Evolutionary conservation across 306 rosid genomes (phyloP).

Genomic region (Mimosa pudica): DNA sequence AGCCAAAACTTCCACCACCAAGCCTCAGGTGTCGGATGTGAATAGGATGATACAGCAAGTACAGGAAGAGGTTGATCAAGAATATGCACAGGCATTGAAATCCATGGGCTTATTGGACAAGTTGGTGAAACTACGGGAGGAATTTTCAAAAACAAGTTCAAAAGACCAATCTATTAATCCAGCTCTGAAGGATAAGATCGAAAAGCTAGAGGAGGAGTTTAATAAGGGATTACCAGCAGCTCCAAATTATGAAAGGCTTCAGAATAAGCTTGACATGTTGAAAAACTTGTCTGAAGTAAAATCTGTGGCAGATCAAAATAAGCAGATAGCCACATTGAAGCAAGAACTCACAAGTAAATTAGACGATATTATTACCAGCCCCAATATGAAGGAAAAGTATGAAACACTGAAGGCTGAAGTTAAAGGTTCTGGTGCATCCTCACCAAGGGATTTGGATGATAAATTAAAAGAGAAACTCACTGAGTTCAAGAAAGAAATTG

Average conservation of each 20-base stretch:
- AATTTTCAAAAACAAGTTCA: slow-evolving; percentile 54
- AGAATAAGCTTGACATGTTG: slow-evolving; percentile 60
- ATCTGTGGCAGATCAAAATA: slow-evolving; percentile 42
- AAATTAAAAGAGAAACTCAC: slow-evolving; percentile 58
- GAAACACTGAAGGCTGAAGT: slow-evolving; percentile 63
- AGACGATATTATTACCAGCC: slow-evolving; percentile 46
- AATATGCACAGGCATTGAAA: slow-evolving; percentile 65
- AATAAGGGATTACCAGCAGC: slow-evolving; percentile 53
- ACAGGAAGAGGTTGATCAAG: slow-evolving; percentile 64
- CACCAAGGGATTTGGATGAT: slow-evolving; percentile 55
- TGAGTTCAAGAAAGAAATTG: slow-evolving; percentile 60
- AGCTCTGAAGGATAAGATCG: slow-evolving; percentile 58
- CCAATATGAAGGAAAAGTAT: slow-evolving; percentile 61
- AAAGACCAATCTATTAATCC: slow-evolving; percentile 56
- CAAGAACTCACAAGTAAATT: slow-evolving; percentile 57
- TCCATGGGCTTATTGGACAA: slow-evolving; percentile 64
- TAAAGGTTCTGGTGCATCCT: slow-evolving; percentile 51
- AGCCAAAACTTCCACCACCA: slow-evolving; percentile 50
- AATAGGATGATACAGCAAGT: slow-evolving; percentile 60
- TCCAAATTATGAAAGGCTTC: slow-evolving; percentile 64
- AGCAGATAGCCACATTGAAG: slow-evolving; percentile 47
- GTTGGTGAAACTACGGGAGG: slow-evolving; percentile 52
- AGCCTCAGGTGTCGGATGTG: slow-evolving; percentile 44
- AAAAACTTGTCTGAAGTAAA: slow-evolving; percentile 60
- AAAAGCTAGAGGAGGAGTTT: slow-evolving; percentile 64